These are phyloP conservation scores for Fusarium abutilonis DNA, from an alignment of 2,329 filamentous ascomycete species.

Conservation along the genomic window DNA sequence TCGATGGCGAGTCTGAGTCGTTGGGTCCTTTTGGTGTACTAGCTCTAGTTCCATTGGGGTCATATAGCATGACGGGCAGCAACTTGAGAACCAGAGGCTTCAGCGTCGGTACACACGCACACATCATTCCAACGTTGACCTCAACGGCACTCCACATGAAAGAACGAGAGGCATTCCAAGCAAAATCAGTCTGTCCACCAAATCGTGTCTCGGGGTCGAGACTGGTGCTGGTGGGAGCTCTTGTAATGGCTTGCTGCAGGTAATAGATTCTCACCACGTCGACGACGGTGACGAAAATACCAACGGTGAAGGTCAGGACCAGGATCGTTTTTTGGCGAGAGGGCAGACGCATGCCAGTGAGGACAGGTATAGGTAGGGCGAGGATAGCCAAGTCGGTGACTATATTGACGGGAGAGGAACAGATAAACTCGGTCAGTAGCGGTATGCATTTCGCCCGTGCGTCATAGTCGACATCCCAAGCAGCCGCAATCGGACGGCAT, in stretches of 20 bases:
- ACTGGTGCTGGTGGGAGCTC: slow-evolving; percentile 52
- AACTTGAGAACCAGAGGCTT: slow-evolving; percentile 82
- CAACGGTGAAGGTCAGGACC: slow-evolving; percentile 84
- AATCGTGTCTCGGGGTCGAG: slow-evolving; percentile 57
- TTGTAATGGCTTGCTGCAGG: slow-evolving; percentile 75
- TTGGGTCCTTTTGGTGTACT: slow-evolving; percentile 45
- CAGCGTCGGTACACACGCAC: slow-evolving; percentile 89
- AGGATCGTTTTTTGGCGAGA: slow-evolving; percentile 88
- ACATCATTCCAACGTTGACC: slow-evolving; percentile 89
- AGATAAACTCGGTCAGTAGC: slow-evolving; percentile 70
- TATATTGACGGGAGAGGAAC: slow-evolving; percentile 89
- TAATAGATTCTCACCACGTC: slow-evolving; percentile 92
- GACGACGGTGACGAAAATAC: slow-evolving; percentile 86
- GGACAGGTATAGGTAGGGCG: slow-evolving; percentile 85
- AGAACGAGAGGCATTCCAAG: slow-evolving; percentile 82
- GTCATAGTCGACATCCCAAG: slow-evolving; percentile 62
- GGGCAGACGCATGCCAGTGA: slow-evolving; percentile 87
- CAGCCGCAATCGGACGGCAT: slow-evolving; percentile 77
- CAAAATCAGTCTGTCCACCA: slow-evolving; percentile 63
- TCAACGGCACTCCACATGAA: slow-evolving; percentile 96
- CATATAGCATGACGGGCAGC: slow-evolving; percentile 65
- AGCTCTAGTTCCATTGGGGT: slow-evolving; percentile 57
- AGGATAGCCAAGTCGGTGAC: slow-evolving; percentile 90
- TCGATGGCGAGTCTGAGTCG: slow-evolving; percentile 47
- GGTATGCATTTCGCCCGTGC: slow-evolving; percentile 61